phyloP scores from a whole-genome alignment of 768 basidiomycete species.

The Tylopilus felleus region DNA sequence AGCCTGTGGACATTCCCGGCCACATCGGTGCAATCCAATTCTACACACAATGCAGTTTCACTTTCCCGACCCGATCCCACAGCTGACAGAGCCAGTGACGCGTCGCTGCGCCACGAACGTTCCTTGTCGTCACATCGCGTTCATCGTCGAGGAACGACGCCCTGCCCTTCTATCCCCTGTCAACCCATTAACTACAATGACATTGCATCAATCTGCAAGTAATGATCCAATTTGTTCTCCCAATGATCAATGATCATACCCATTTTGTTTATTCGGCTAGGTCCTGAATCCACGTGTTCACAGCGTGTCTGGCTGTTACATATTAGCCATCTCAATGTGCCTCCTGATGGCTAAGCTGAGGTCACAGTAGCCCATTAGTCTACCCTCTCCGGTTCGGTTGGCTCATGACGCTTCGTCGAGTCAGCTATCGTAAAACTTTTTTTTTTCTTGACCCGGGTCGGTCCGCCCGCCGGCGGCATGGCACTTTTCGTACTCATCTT shows the following conservation, averaged over 20 bases:
- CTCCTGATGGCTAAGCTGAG: neutral
- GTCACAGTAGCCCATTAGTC: neutral
- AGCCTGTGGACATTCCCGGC: neutral
- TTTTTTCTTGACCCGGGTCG: neutral
- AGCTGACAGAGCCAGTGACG: neutral
- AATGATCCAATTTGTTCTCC: conserved; percentile 2
- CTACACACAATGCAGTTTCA: neutral
- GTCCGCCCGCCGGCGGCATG: neutral
- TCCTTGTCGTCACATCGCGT: neutral
- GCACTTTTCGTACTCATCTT: neutral
- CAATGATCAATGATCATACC: neutral
- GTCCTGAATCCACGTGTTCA: conserved; percentile 13
- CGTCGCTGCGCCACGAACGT: neutral
- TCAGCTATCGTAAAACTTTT: neutral
- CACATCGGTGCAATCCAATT: neutral
- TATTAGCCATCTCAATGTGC: neutral
- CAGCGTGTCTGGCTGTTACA: conserved; percentile 9
- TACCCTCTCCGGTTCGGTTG: neutral
- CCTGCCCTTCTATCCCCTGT: neutral
- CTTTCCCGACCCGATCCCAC: neutral
- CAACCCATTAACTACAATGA: neutral
- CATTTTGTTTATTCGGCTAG: neutral
- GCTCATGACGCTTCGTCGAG: neutral
- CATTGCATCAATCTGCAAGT: neutral
- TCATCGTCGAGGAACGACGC: neutral